phyloP scores from a whole-genome alignment of 108 stramenopile species.

The Cyclotella choctawhatcheeana region DNA sequence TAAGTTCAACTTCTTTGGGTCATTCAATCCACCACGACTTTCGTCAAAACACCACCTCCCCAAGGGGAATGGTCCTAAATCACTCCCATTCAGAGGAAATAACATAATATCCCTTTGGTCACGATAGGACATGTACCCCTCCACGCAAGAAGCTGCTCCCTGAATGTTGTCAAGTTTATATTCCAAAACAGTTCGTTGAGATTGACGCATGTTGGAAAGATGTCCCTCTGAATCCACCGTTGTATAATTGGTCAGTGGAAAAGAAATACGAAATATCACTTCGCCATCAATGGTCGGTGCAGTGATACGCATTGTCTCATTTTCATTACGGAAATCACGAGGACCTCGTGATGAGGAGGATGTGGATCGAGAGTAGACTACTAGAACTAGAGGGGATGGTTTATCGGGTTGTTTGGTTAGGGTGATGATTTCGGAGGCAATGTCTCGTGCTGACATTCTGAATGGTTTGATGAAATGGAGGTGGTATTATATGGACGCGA shows the following conservation, averaged over 20 bases:
- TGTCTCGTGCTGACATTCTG: constrained; percentile 18
- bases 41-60: constrained; percentile 27
- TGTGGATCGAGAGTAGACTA: constrained; percentile 19
- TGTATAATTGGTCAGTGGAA: constrained; percentile 18
- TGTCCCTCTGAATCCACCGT: neutral
- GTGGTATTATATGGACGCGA: no score
- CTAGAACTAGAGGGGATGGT: constrained; percentile 25
- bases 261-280: constrained; percentile 10
- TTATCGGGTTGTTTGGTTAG: constrained; percentile 14
- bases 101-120: constrained; percentile 26
- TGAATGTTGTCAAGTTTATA: constrained; percentile 17
- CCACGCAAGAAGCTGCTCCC: constrained; percentile 35
- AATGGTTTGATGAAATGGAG: neutral
- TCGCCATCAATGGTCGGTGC: constrained; percentile 20
- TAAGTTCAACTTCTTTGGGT: neutral
- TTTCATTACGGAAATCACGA: constrained; percentile 10
- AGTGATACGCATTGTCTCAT: constrained; percentile 23
- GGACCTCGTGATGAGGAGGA: constrained; percentile 10
- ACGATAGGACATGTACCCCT: constrained; percentile 34
- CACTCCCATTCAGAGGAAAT: constrained; percentile 7
- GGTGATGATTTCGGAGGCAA: constrained; percentile 24
- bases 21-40: neutral
- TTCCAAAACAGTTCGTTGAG: constrained; percentile 21
- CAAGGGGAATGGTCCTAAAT: constrained; percentile 21
- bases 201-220: constrained; percentile 9